Base-by-base conservation (phyloP, 2,329 filamentous ascomycete species). In the Stagonosporopsis cucurbitacearum region DNA sequence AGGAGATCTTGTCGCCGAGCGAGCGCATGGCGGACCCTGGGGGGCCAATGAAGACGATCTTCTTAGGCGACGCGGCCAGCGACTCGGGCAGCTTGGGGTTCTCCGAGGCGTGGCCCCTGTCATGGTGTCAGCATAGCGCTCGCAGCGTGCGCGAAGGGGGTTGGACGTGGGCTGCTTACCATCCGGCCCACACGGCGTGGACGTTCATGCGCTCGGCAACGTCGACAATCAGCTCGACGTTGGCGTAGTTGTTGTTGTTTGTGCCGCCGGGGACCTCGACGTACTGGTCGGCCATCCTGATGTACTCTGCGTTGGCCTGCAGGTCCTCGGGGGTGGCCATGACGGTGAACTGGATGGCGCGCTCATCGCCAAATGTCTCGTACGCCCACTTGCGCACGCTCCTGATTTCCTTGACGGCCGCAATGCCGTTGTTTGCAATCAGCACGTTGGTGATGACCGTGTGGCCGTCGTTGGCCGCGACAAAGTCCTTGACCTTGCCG, bases 201-300 rank as follows among this genome's bases (percentile, higher is more conserved):
- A 99, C 95, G 70, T 94, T 87, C 92, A 97, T 98, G 61, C 95
- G 92, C 84, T 99, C 95, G 23, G 95, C 95, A 75, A 99, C 88
- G 81, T 99, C 95, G 65, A 99, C 95, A 78, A 99, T 99, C 75
- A 99, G 84, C 82, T 99, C 95, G 58, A 99, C 95, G 77, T 99
- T 99, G 80, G 95, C 95, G 80, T 99, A 99, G 80, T 99, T 99
- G 88, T 99, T 96, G 85, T 99, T 99, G 83, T 99, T 99, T 60
- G 95, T 99, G 74, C 95, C 95, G 73, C 95, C 95, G 30, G 95
- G 95, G 59, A 99, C 94, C 81, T 99, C 95, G 69, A 99, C 95
- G 78, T 99, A 99, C 84, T 97, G 92, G 80, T 99, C 95, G 30
- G 95, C 95, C 95, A 99, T 98, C 76, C 95, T 88, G 77, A 99